Conservation (phyloP, 225 moss, liverwort and hornwort genomes). For the Sphagnum contortum region DNA sequence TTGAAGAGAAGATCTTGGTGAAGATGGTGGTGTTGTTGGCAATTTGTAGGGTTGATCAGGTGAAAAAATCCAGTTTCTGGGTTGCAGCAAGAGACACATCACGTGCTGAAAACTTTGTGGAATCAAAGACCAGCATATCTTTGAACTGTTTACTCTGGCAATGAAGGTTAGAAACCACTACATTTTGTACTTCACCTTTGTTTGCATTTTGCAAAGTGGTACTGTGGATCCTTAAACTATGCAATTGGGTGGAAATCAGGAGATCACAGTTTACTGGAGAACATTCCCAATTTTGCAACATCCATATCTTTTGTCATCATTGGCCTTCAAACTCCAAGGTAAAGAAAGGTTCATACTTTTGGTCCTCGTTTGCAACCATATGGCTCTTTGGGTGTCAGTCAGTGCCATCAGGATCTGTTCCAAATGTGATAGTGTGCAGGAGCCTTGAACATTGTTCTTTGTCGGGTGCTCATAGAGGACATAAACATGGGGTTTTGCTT, state of each 20-base stretch:
- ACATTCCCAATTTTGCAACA: constrained; percentile 71
- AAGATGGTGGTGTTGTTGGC: too few species aligned
- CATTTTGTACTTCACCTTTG: too few species aligned
- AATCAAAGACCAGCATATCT: constrained; percentile 1
- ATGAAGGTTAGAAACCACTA: background rate
- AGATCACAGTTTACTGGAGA: constrained; percentile 66
- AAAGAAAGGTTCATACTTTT: too few species aligned
- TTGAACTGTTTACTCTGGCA: background rate
- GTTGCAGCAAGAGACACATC: background rate
- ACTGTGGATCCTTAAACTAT: background rate
- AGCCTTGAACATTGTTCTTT: too few species aligned
- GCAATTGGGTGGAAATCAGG: constrained; percentile 22
- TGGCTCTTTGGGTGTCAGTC: too few species aligned
- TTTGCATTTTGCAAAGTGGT: background rate
- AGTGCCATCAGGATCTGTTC: background rate
- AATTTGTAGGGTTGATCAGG: background rate
- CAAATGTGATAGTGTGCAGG: background rate
- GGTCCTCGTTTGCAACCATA: too few species aligned
- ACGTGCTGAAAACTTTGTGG: constrained; percentile 2
- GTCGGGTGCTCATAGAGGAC: too few species aligned
- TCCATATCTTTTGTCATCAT: constrained; percentile 80
- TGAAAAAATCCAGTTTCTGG: background rate
- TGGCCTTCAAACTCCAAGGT: constrained; percentile 87
- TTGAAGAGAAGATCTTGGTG: too few species aligned
- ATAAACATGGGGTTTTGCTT: too few species aligned